Base-by-base conservation (phyloP, 2,329 filamentous ascomycete species). In the Hypoxylon rubiginosum region DNA sequence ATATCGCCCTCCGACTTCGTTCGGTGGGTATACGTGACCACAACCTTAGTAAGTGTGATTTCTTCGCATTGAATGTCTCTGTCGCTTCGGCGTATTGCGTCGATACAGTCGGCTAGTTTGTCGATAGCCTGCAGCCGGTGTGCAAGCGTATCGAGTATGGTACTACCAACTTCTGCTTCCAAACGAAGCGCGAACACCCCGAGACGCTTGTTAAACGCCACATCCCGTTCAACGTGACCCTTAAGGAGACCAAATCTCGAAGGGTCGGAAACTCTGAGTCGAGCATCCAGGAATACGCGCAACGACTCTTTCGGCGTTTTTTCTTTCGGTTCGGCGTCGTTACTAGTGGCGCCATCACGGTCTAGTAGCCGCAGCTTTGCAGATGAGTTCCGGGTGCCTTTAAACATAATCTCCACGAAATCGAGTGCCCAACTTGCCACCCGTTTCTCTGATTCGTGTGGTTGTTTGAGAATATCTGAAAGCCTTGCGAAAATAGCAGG, bases 41-140 rank as follows among this genome's bases (percentile, higher is more conserved):
- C 81, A 5, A 96, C 85, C 66, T 86, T 82, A 69, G 83, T 82
- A 59, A 95, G 82, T 15, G 86, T 88, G 59, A 91, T 83, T 43
- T 84, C 81, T 70, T 90, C 84, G 74, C 86, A 86, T 46, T 81
- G 81, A 36, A 92, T 85, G 55, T 85, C 82, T 15, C 82, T 83
- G 50, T 82, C 81, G 69, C 86, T 82, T 67, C 83, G 81, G 58
- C 88, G 82, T 67, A 94, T 86, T 1, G 90, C 88, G 48, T 89
- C 85, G 26, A 93, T 82, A 72, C 92, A 92, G 46, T 86, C 85
- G 41, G 93, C 89, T 28, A 96, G 83, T 19, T 90, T 87, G 72
- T 92, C 88, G 62, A 96, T 86, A 11, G 89, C 86, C 70, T 88
- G 85, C 49, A 94, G 81, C 28, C 89, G 85, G 54, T 84, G 81